Conservation (phyloP, 2,329 filamentous ascomycete genomes). For the Diaporthe capsici region DNA sequence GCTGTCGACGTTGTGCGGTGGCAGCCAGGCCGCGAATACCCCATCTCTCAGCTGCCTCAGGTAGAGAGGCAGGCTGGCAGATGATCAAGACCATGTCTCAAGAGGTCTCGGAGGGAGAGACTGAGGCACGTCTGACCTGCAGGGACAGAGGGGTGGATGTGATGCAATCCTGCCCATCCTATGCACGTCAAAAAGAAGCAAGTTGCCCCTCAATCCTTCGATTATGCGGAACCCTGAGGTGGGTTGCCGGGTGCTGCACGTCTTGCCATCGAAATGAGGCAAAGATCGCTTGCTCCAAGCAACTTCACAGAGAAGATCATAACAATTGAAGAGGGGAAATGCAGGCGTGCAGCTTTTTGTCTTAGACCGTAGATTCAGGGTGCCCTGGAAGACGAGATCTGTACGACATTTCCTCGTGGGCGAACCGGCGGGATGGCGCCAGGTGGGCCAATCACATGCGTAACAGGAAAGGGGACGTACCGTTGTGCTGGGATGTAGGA, state of each 20-base stretch:
- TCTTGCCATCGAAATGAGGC: background rate
- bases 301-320: background rate
- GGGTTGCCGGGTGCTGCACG: background rate
- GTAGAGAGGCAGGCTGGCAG: background rate
- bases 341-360: background rate
- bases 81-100: background rate
- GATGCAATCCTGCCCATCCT: background rate
- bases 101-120: background rate
- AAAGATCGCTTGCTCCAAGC: background rate
- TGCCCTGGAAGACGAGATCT: conserved; percentile 1
- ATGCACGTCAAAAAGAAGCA: background rate
- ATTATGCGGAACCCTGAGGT: background rate
- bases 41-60: background rate
- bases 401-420: conserved; percentile 17
- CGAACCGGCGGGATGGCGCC: conserved; percentile 9
- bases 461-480: background rate
- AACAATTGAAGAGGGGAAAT: background rate
- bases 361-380: background rate
- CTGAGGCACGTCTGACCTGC: conserved; percentile 6
- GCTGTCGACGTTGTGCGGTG: background rate
- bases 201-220: conserved; percentile 27
- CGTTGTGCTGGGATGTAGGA: conserved; percentile 7
- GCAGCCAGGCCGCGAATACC: background rate
- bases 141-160: background rate
- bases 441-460: conserved; percentile 12